Conservation (phyloP, 129 eudicot species). For the Rutidosis leptorrhynchoides region DNA sequence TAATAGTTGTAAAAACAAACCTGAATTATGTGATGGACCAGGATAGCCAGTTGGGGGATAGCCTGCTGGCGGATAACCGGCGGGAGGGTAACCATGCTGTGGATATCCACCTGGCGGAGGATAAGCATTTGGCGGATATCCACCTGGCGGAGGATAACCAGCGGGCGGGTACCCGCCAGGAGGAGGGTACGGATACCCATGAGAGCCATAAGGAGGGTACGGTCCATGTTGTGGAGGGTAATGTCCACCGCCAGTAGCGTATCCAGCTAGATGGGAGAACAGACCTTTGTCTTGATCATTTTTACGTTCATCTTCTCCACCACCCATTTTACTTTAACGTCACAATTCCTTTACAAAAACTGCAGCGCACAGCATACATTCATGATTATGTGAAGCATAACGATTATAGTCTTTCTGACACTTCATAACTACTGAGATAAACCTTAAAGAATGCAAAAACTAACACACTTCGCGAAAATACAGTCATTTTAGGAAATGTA, state of each 20-base stretch:
- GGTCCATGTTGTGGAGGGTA: slow-evolving; percentile 37
- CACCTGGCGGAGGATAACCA: slow-evolving; percentile 44
- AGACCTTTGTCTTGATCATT: slow-evolving; percentile 59
- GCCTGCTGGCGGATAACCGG: slow-evolving; percentile 42
- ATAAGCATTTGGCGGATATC: slow-evolving; percentile 34
- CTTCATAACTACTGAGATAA: neutral
- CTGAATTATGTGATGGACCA: slow-evolving; percentile 52
- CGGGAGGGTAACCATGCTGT: slow-evolving; percentile 38
- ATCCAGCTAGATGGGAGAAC: slow-evolving; percentile 53
- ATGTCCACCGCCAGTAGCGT: slow-evolving; percentile 51
- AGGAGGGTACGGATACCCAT: slow-evolving; percentile 50
- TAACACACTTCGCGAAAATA: neutral
- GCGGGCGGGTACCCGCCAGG: slow-evolving; percentile 43
- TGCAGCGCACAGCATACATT: slow-evolving; percentile 16
- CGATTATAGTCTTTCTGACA: neutral
- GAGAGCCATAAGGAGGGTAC: slow-evolving; percentile 38
- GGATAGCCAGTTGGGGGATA: slow-evolving; percentile 56
- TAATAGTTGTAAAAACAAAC: slow-evolving; percentile 22
- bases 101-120: slow-evolving; percentile 40
- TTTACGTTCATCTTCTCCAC: slow-evolving; percentile 39
- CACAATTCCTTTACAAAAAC: slow-evolving; percentile 23
- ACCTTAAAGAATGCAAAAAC: neutral
- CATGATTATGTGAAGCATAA: slow-evolving; percentile 9
- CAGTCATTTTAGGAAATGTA: neutral
- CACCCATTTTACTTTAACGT: slow-evolving; percentile 54